Conservation (phyloP, 2,329 filamentous ascomycete genomes). For the Trichoderma oligosporum region DNA sequence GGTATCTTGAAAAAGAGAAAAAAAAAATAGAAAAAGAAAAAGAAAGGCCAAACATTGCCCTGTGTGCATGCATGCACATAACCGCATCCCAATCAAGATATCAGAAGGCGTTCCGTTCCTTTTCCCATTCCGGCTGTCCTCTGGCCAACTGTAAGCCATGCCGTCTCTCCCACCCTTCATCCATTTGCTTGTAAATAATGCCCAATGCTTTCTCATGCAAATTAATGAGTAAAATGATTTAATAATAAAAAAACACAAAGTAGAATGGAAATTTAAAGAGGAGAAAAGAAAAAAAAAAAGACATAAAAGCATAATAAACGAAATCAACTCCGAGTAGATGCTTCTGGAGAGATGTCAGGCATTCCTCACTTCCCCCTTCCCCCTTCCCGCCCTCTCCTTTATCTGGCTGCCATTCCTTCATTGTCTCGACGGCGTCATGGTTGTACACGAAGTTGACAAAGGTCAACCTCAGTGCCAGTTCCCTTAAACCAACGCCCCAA, state of each 20-base stretch:
- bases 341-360: constrained; percentile 17
- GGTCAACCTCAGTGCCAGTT: constrained; percentile 11
- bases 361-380: not conserved
- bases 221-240: constrained; percentile 11
- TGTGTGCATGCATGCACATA: not conserved
- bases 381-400: not conserved
- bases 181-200: not conserved
- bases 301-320: not conserved
- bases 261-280: not conserved
- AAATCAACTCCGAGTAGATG: constrained; percentile 22
- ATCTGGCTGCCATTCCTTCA: constrained; percentile 1
- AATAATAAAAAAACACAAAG: not conserved
- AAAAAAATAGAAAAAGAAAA: not conserved
- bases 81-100: not conserved
- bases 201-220: constrained; percentile 2
- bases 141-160: not conserved
- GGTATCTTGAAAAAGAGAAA: constrained; percentile 8
- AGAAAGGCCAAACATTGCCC: not conserved
- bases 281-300: not conserved
- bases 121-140: constrained; percentile 10
- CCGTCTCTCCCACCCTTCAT: not conserved
- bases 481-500: constrained; percentile 31
- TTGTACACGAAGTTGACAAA: constrained; percentile 2
- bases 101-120: not conserved
- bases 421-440: not conserved